A percentile compares a stretch with the other conserved stretches of the same genome.
Conservation (phyloP, 768 basidiomycete species). For the Porpolomopsis calyptriformis region DNA sequence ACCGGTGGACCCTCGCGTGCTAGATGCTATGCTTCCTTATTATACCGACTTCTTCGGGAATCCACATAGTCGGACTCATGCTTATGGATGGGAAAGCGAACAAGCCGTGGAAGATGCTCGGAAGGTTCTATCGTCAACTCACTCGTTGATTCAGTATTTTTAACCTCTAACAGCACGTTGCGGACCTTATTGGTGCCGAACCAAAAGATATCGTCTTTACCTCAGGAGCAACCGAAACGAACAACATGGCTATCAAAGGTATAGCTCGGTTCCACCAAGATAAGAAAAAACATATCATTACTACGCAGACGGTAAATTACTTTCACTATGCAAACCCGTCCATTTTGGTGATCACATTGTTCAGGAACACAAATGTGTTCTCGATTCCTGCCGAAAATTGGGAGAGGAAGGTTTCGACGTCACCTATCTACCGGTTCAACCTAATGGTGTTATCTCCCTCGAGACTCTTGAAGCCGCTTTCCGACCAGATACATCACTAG, state of each 20-base stretch:
- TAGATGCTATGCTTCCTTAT: slow-evolving; percentile 95
- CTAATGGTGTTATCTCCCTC: slow-evolving; percentile 74
- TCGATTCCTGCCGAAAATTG: slow-evolving; percentile 93
- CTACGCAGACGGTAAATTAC: slow-evolving; percentile 74
- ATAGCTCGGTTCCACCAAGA: slow-evolving; percentile 92
- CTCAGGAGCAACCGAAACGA: slow-evolving; percentile 94
- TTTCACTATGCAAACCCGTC: background rate
- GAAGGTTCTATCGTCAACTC: slow-evolving; percentile 35
- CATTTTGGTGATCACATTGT: slow-evolving; percentile 1
- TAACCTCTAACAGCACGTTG: slow-evolving; percentile 89
- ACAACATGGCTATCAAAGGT: slow-evolving; percentile 97
- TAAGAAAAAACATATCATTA: slow-evolving; percentile 88
- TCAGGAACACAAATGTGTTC: slow-evolving; percentile 98
- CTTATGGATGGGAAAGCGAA: slow-evolving; percentile 99
- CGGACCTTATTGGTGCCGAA: slow-evolving; percentile 87
- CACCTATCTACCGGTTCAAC: slow-evolving; percentile 91
- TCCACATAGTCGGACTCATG: slow-evolving; percentile 95
- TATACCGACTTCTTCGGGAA: slow-evolving; percentile 95
- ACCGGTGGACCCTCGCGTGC: slow-evolving; percentile 90
- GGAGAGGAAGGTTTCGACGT: slow-evolving; percentile 96
- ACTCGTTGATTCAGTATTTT: too few species aligned
- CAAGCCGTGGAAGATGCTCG: slow-evolving; percentile 87
- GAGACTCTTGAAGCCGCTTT: slow-evolving; percentile 77
- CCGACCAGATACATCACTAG: slow-evolving; percentile 84
- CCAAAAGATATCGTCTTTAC: slow-evolving; percentile 96